Evolutionary conservation across 352 stramenopile genomes (phyloP), one percentile per base, ranked within the genome.

Genomic region (Phytopythium ostracodes): DNA sequence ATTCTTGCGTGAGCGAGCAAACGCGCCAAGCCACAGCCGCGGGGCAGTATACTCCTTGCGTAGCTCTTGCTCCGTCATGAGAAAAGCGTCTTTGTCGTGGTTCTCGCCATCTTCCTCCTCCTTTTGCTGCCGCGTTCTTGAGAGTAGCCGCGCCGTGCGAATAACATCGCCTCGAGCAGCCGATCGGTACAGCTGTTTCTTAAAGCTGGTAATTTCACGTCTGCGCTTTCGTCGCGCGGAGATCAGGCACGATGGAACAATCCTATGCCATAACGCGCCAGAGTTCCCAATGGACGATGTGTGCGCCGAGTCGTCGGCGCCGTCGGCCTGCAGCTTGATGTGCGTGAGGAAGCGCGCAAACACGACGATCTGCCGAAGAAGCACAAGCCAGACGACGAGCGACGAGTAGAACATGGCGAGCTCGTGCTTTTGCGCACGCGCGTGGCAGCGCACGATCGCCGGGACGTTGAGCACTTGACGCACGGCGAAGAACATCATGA

Each of bases 331-430:
- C 0, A 93, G 75, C 63, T 90, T 90, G 22, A 89, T 71, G 62
- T 93, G 84, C 44, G 77, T 80, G 29, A 89, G 67, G 36, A 93
- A 93, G 42, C 80, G 79, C 25, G 77, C 87, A 53, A 92, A 92
- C 2, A 91, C 60, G 8, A 87, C 61, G 51, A 88, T 78, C 63
- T 92, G 84, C 52, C 70, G 77, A 40, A 82, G 76, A 15, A 91
- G 63, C 40, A 91, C 76, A 10, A 72, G 17, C 74, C 76, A 87
- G 22, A 89, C 67, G 24, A 84, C 60, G 18, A 81, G 56, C n/a
- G 73, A 74, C 7, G 81, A 82, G 59, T 83, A 87, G 31, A 92
- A 77, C n/a, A 87, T 70, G 14, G 73, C 52, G 22, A 84, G 64
- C 47, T 88, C 71, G 9, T 71, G 68, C 15, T 65, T 40, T 8